phyloP scores from a whole-genome alignment of 2,329 filamentous ascomycete genomes.

The Chrysoporthe cubensis region DNA sequence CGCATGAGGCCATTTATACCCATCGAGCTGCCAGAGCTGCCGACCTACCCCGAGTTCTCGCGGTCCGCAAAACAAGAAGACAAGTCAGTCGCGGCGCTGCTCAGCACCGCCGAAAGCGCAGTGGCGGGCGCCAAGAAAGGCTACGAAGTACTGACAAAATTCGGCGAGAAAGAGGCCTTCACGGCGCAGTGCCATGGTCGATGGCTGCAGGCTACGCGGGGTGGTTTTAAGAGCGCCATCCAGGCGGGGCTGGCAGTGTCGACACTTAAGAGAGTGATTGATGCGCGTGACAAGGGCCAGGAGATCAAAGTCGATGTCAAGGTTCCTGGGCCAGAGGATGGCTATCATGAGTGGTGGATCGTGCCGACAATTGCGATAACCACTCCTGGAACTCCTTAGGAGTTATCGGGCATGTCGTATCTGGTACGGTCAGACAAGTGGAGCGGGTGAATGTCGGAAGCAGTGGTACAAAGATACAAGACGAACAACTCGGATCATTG shows the following conservation, averaged over 20 bases:
- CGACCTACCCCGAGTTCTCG: constrained; percentile 65
- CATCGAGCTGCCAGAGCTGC: constrained; percentile 70
- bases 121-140: constrained; percentile 55
- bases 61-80: constrained; percentile 47
- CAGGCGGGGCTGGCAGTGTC: constrained; percentile 68
- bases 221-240: constrained; percentile 71
- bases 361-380: constrained; percentile 53
- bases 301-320: constrained; percentile 51
- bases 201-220: constrained; percentile 64
- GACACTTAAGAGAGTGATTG: constrained; percentile 60
- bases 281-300: constrained; percentile 35
- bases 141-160: constrained; percentile 59
- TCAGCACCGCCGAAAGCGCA: constrained; percentile 51
- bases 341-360: constrained; percentile 69
- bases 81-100: constrained; percentile 44
- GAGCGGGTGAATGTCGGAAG: not conserved
- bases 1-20: constrained; percentile 83
- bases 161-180: constrained; percentile 57
- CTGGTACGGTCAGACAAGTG: not conserved
- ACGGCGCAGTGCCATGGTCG: constrained; percentile 60
- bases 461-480: not conserved
- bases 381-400: not conserved
- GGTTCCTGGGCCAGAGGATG: constrained; percentile 55
- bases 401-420: not conserved
- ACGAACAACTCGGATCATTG: not conserved